These are phyloP conservation scores for Phaseolus coccineus DNA, from an alignment of 331 rosid species.

Conservation along the genomic window DNA sequence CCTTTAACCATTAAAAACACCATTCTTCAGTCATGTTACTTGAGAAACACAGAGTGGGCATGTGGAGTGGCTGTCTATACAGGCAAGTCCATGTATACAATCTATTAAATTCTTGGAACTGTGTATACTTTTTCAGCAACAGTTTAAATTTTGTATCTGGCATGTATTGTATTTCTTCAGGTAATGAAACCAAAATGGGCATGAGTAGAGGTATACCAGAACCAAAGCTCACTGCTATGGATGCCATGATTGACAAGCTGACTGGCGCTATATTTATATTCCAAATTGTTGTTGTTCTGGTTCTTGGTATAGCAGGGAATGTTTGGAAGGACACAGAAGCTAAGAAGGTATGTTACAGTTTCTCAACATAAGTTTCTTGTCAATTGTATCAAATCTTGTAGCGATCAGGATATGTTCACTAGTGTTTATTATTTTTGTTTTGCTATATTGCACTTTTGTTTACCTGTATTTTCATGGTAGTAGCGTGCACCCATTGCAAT, in stretches of 20 bases:
- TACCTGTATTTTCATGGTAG: conserved; percentile 19
- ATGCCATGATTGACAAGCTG: conserved; percentile 98
- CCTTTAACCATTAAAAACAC: conserved; percentile 95
- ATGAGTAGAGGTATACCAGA: conserved; percentile 98
- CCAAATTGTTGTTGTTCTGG: conserved; percentile 96
- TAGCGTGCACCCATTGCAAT: conserved; percentile 27
- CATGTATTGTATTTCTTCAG: conserved; percentile 55
- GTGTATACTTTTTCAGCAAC: conserved; percentile 25
- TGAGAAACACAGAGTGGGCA: conserved; percentile 99
- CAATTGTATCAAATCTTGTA: conserved; percentile 33
- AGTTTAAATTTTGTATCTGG: conserved; percentile 36
- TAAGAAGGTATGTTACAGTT: conserved; percentile 68
- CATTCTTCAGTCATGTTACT: conserved; percentile 96
- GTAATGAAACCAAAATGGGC: conserved; percentile 98
- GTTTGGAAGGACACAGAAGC: conserved; percentile 99
- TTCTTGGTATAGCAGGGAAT: conserved; percentile 96
- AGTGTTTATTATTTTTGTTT: conserved; percentile 29
- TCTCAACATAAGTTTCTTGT: conserved; percentile 36
- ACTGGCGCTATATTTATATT: conserved; percentile 97
- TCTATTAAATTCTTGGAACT: conserved; percentile 42
- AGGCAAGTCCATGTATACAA: conserved; percentile 64
- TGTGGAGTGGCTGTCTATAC: conserved; percentile 97
- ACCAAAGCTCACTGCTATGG: conserved; percentile 99
- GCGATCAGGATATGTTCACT: conserved; percentile 28
- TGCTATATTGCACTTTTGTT: conserved; percentile 29